These are phyloP conservation scores for Silene noctiflora DNA, from an alignment of 179 eudicot species.

Conservation along the genomic window DNA sequence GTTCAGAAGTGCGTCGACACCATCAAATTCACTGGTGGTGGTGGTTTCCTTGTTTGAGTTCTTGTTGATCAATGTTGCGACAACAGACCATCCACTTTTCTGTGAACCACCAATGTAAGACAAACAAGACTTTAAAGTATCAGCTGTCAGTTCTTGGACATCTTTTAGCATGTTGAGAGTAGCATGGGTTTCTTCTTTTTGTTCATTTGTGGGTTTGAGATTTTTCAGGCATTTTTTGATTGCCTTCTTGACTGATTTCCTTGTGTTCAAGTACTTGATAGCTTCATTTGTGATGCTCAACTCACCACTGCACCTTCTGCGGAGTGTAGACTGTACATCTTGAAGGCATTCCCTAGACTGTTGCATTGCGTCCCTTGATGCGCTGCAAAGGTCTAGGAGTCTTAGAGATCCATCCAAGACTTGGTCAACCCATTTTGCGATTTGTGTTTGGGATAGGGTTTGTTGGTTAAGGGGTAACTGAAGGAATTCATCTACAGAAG, in stretches of 20 bases:
- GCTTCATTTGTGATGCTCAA: constrained; percentile 22
- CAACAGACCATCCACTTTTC: constrained; percentile 25
- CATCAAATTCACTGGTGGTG: constrained; percentile 19
- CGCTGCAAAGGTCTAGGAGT: constrained; percentile 39
- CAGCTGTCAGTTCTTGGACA: constrained; percentile 27
- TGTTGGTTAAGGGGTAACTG: constrained; percentile 33
- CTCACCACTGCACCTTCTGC: constrained; percentile 36
- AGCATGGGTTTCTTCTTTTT: constrained; percentile 4
- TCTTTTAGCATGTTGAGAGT: constrained; percentile 28
- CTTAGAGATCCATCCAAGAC: constrained; percentile 32
- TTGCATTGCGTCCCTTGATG: constrained; percentile 30
- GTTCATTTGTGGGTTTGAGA: constrained; percentile 10
- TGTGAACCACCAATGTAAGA: constrained; percentile 25
- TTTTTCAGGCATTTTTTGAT: constrained; percentile 32
- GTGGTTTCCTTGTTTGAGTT: constrained; percentile 14
- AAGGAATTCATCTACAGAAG: constrained; percentile 30
- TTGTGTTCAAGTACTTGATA: constrained; percentile 19
- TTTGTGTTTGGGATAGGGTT: constrained; percentile 17
- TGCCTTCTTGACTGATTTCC: constrained; percentile 32
- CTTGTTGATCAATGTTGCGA: constrained; percentile 23
- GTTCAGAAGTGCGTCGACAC: constrained; percentile 24
- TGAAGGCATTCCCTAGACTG: constrained; percentile 28
- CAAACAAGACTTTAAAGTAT: constrained; percentile 28
- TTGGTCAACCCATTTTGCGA: constrained; percentile 23
- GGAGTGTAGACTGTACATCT: constrained; percentile 29